Evolutionary conservation across 2,329 filamentous ascomycete species (phyloP).

Genomic region (Paracorniculantispora psalliotae): DNA sequence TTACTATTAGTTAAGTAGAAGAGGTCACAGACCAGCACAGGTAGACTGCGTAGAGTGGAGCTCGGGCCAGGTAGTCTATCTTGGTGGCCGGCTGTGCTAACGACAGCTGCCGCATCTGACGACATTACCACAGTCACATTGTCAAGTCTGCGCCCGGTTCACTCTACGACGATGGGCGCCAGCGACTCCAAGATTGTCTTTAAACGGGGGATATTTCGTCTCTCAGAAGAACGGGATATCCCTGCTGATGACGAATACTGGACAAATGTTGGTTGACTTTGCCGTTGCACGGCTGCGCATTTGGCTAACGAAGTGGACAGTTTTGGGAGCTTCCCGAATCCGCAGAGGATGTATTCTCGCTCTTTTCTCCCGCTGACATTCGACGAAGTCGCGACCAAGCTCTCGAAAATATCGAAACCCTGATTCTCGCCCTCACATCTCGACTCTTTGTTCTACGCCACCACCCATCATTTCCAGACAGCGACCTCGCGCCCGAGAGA

Average conservation of each 20-base stretch:
- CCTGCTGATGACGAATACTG: constrained; percentile 86
- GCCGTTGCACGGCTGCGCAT: constrained; percentile 1
- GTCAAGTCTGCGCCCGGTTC: constrained; percentile 14
- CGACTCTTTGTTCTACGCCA: constrained; percentile 77
- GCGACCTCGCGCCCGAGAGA: constrained; percentile 74
- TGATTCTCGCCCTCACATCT: constrained; percentile 78
- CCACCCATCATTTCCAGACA: constrained; percentile 85
- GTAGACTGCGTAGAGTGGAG: no score
- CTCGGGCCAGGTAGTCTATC: constrained; percentile 8
- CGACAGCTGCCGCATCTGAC: neutral
- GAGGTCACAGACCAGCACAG: no score
- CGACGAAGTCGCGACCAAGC: constrained; percentile 81
- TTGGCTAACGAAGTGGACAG: constrained; percentile 39
- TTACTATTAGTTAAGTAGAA: no score
- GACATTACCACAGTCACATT: neutral
- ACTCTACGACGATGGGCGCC: constrained; percentile 68
- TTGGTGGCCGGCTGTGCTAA: constrained; percentile 10
- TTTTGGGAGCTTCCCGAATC: constrained; percentile 98
- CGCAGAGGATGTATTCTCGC: constrained; percentile 91
- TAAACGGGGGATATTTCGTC: constrained; percentile 94
- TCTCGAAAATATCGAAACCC: constrained; percentile 82
- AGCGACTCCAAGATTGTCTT: constrained; percentile 98
- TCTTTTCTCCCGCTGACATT: constrained; percentile 86
- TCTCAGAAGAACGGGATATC: constrained; percentile 88
- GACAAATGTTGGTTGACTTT: constrained; percentile 64